These are phyloP conservation scores for Fusarium ramigenum DNA, from an alignment of 2,329 filamentous ascomycete genomes.

Conservation along the genomic window DNA sequence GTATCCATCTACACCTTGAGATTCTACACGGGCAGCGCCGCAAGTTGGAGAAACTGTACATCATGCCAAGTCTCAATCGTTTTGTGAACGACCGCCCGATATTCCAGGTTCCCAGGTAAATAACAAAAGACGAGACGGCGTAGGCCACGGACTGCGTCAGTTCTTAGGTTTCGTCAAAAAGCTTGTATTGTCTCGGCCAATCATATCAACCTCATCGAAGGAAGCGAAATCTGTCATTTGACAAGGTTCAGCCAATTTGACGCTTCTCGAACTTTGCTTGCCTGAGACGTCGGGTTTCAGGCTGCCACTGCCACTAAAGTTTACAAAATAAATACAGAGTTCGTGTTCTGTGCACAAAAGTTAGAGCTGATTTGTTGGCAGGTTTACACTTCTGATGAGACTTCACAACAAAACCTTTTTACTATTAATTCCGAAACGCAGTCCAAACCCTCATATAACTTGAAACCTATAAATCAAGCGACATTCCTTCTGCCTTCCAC, in stretches of 20 bases:
- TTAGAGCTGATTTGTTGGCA: neutral
- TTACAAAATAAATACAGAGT: neutral
- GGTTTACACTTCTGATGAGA: neutral
- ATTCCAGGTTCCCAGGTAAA: too few relatives aligned
- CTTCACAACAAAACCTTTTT: neutral
- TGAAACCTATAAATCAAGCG: neutral
- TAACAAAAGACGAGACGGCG: too few relatives aligned
- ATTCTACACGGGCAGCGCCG: too few relatives aligned
- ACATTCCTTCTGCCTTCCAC: neutral
- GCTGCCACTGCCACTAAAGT: neutral
- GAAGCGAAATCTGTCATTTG: neutral
- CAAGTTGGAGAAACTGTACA: too few relatives aligned
- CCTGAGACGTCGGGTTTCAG: neutral
- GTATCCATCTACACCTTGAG: neutral
- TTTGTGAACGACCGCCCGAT: too few relatives aligned
- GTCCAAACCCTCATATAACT: rapidly evolving
- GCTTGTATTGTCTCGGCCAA: neutral
- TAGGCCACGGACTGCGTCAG: too few relatives aligned
- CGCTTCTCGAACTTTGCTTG: neutral
- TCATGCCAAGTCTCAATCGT: too few relatives aligned
- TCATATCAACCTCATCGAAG: neutral
- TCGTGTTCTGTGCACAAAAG: rapidly evolving
- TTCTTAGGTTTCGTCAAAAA: too few relatives aligned
- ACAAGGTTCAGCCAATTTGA: neutral
- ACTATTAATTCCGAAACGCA: neutral